phyloP scores from a whole-genome alignment of 2,329 filamentous ascomycete species.

The Apiospora rasikravindrae region DNA sequence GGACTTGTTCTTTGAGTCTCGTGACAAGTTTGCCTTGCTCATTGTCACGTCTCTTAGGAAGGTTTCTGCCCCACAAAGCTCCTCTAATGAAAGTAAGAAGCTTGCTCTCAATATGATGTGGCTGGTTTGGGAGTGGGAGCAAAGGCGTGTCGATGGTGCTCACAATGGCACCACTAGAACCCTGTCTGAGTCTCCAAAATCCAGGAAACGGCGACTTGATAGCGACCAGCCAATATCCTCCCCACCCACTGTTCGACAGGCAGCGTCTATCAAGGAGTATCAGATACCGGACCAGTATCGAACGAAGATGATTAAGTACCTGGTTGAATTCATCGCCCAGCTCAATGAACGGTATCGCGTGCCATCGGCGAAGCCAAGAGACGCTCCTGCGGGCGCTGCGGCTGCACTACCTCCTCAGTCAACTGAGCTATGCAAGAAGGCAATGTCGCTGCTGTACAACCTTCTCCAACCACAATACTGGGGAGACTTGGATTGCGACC shows the following conservation, averaged over 20 bases:
- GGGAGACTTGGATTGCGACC: conserved; percentile 88
- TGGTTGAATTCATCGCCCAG: conserved; percentile 93
- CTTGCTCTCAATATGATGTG: conserved; percentile 89
- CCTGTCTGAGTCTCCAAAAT: conserved; percentile 72
- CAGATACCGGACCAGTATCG: conserved; percentile 70
- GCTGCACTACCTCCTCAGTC: conserved; percentile 58
- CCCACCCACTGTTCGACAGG: conserved; percentile 56
- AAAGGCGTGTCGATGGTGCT: conserved; percentile 74
- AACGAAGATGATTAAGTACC: conserved; percentile 87
- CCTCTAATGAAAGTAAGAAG: conserved; percentile 90
- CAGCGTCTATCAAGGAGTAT: conserved; percentile 65
- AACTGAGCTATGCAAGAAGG: conserved; percentile 84
- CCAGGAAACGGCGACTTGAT: conserved; percentile 79
- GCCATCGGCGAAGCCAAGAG: conserved; percentile 70
- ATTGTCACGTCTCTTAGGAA: conserved; percentile 91
- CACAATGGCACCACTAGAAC: conserved; percentile 44
- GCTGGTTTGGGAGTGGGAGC: conserved; percentile 92
- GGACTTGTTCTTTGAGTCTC: conserved; percentile 90
- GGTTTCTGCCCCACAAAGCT: conserved; percentile 80
- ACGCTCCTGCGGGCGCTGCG: conserved; percentile 50
- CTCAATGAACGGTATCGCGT: conserved; percentile 84
- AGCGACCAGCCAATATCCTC: conserved; percentile 60
- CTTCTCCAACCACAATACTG: conserved; percentile 87
- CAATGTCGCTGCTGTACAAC: conserved; percentile 80
- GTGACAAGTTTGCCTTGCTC: conserved; percentile 87